phyloP scores from a whole-genome alignment of 139 green algal genomes.

The Chlamydomonas sp. region DNA sequence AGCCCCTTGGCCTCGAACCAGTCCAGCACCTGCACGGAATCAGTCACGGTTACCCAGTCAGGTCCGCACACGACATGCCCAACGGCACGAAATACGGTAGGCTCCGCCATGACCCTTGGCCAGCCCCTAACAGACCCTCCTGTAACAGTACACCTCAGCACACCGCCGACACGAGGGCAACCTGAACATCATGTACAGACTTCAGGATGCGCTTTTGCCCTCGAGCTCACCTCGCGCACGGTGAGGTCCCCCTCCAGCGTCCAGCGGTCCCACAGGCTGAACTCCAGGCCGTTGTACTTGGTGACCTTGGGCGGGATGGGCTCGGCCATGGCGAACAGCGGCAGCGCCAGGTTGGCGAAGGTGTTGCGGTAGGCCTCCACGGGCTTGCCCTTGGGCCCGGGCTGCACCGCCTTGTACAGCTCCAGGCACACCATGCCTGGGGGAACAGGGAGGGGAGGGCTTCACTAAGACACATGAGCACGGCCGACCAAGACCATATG shows the following conservation, averaged over 20 bases:
- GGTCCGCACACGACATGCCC: no score
- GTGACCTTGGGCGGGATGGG: constrained; percentile 88
- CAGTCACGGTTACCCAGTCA: background rate
- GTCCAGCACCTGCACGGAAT: constrained; percentile 79
- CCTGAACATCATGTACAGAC: no score
- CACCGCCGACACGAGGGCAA: no score
- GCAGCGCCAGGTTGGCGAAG: constrained; percentile 98
- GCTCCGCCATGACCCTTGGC: no score
- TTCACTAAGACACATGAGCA: no score
- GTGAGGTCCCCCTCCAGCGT: constrained; percentile 95
- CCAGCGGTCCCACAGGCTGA: constrained; percentile 98
- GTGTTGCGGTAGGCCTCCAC: constrained; percentile 96
- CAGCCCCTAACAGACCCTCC: background rate
- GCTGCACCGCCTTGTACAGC: constrained; percentile 93
- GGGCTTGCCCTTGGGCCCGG: constrained; percentile 46
- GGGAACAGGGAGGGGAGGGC: no score
- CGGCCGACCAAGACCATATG: no score
- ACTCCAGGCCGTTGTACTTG: constrained; percentile 83
- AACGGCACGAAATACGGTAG: no score
- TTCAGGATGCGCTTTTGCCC: background rate
- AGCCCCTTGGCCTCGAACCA: constrained; percentile 88
- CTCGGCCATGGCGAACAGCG: constrained; percentile 97
- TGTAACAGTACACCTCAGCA: background rate
- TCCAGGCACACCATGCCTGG: constrained; percentile 94
- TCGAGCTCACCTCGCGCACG: constrained; percentile 77